Percentiles rank a stretch among this genome's conserved stretches.
These are phyloP conservation scores for Rhinocladiella mackenziei DNA, from an alignment of 2,329 filamentous ascomycete species.

Conservation along the genomic window DNA sequence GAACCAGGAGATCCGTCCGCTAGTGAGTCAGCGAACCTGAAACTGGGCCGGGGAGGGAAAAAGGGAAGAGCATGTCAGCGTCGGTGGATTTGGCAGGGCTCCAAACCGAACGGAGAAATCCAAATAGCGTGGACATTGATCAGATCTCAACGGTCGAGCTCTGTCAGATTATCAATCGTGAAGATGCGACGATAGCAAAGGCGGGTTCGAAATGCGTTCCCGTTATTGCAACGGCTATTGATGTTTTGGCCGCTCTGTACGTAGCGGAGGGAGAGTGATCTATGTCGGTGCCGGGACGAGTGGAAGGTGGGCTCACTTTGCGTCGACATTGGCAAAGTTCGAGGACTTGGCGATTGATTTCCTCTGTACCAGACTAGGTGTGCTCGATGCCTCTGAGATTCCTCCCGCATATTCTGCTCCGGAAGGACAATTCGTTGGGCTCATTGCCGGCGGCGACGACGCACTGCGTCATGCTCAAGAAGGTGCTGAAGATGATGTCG, in stretches of 20 bases:
- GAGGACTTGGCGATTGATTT: slow-evolving; percentile 9
- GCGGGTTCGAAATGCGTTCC: slow-evolving; percentile 35
- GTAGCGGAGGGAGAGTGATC: slow-evolving; percentile 36
- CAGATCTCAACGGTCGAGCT: slow-evolving; percentile 39
- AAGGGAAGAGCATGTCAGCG: too few relatives aligned
- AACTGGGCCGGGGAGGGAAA: too few relatives aligned
- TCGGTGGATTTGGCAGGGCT: too few relatives aligned
- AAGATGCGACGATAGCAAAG: slow-evolving; percentile 36
- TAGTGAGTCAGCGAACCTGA: too few relatives aligned
- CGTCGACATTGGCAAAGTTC: too few relatives aligned
- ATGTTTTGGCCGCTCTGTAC: slow-evolving; percentile 33
- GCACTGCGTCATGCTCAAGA: slow-evolving; percentile 42
- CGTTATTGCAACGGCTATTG: slow-evolving; percentile 36
- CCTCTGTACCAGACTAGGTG: slow-evolving; percentile 34
- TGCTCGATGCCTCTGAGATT: slow-evolving; percentile 44
- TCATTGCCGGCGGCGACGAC: slow-evolving; percentile 43
- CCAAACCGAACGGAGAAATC: slow-evolving; percentile 40
- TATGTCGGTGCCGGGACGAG: slow-evolving; percentile 46
- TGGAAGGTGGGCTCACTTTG: slow-evolving; percentile 38
- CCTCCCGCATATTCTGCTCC: slow-evolving; percentile 42
- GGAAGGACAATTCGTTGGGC: slow-evolving; percentile 39
- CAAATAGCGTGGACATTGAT: slow-evolving; percentile 36
- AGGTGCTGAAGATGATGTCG: slow-evolving; percentile 40
- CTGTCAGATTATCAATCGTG: slow-evolving; percentile 38
- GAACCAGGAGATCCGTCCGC: too few relatives aligned